These are phyloP conservation scores for Euphorbia lathyris DNA, from an alignment of 345 rosid species.

Conservation along the genomic window DNA sequence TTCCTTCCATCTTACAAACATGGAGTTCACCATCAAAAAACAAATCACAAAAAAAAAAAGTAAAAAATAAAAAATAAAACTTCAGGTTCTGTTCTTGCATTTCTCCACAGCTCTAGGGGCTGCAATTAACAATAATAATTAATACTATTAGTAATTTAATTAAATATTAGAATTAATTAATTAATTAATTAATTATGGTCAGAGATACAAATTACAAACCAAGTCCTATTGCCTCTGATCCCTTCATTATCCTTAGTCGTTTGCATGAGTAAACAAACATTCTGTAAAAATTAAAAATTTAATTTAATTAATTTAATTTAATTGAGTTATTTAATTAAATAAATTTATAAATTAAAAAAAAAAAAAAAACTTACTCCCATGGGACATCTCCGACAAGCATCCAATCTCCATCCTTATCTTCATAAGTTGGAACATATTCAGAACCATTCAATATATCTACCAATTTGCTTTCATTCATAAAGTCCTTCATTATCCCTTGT, in stretches of 20 bases:
- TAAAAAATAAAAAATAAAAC: neutral
- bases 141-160: neutral
- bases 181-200: no score
- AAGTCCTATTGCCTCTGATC: conserved; percentile 33
- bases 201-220: conserved; percentile 7
- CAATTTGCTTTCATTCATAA: conserved; percentile 27
- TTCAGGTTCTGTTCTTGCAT: conserved; percentile 57
- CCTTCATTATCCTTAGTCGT: conserved; percentile 32
- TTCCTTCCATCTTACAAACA: conserved; percentile 9
- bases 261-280: conserved; percentile 33
- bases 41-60: neutral
- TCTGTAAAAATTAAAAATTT: conserved; percentile 4
- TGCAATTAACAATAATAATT: neutral
- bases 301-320: neutral
- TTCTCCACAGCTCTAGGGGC: conserved; percentile 39
- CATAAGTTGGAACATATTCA: conserved; percentile 31
- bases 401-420: conserved; percentile 34
- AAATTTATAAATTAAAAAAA: no score
- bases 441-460: conserved; percentile 27
- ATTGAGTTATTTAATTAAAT: neutral
- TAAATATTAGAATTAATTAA: no score
- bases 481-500: conserved; percentile 23
- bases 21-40: neutral
- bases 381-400: conserved; percentile 38
- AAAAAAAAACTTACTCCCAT: conserved; percentile 24